phyloP scores from a whole-genome alignment of 106 monocot genomes.

The Cymbidium sinense region DNA sequence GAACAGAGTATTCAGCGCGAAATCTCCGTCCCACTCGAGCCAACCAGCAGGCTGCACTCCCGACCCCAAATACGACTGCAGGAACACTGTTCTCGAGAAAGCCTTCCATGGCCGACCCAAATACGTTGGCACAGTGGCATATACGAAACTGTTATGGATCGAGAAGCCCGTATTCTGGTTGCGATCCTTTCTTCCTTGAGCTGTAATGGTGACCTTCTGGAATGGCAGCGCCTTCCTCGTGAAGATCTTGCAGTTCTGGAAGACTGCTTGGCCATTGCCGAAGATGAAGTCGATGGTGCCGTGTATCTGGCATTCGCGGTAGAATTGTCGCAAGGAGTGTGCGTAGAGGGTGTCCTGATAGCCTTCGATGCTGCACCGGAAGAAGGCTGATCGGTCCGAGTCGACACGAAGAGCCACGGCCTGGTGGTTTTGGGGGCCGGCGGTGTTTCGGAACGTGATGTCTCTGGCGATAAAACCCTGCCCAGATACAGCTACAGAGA shows the following conservation, averaged over 20 bases:
- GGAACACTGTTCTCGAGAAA: slow-evolving; percentile 71
- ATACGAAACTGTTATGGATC: slow-evolving; percentile 56
- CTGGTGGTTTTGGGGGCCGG: slow-evolving; percentile 49
- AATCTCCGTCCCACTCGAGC: slow-evolving; percentile 74
- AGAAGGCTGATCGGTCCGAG: slow-evolving; percentile 78
- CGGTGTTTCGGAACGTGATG: slow-evolving; percentile 79
- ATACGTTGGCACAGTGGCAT: slow-evolving; percentile 48
- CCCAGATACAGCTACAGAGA: slow-evolving; percentile 62
- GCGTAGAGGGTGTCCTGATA: slow-evolving; percentile 93
- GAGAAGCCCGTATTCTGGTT: slow-evolving; percentile 75
- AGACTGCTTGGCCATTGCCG: slow-evolving; percentile 62
- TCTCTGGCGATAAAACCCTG: slow-evolving; percentile 80
- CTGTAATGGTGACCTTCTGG: slow-evolving; percentile 70
- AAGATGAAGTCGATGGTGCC: slow-evolving; percentile 96
- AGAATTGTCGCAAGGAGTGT: slow-evolving; percentile 90
- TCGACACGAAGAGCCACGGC: slow-evolving; percentile 85
- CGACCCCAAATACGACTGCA: slow-evolving; percentile 56
- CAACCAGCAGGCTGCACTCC: slow-evolving; percentile 58
- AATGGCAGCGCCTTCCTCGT: slow-evolving; percentile 36
- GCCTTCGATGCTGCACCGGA: slow-evolving; percentile 85
- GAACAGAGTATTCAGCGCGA: slow-evolving; percentile 55
- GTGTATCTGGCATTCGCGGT: slow-evolving; percentile 81
- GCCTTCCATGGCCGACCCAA: slow-evolving; percentile 90
- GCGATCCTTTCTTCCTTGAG: slow-evolving; percentile 63
- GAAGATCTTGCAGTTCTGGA: slow-evolving; percentile 72